Conservation (phyloP, 1,284 basidiomycete species). For the Ustilago nuda region DNA sequence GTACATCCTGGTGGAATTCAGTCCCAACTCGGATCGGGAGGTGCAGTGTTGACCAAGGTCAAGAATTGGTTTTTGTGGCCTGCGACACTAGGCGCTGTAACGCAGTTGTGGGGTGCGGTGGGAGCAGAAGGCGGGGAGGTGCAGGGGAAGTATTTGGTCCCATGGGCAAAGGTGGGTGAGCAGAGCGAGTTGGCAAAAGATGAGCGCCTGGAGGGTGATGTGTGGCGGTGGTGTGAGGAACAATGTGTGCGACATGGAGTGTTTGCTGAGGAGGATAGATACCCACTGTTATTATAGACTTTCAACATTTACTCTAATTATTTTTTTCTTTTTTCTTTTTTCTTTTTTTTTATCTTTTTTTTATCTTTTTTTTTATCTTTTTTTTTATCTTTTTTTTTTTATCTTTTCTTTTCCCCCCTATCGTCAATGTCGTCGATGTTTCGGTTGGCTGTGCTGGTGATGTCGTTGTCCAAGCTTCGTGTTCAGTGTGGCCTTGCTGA, state of each 20-base stretch:
- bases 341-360: neutral
- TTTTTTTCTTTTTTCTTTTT: neutral
- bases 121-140: conserved; percentile 23
- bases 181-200: conserved; percentile 32
- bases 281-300: neutral
- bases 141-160: conserved; percentile 49
- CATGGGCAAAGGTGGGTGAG: conserved; percentile 45
- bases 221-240: conserved; percentile 51
- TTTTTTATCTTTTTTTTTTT: too few species aligned
- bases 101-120: conserved; percentile 49
- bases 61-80: conserved; percentile 39
- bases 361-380: neutral
- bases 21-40: conserved; percentile 13
- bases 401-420: too few species aligned
- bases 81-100: conserved; percentile 42
- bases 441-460: too few species aligned
- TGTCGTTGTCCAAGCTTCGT: too few species aligned
- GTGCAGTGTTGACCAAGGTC: conserved; percentile 18
- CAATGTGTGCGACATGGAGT: conserved; percentile 36
- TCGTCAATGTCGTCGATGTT: too few species aligned
- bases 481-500: too few species aligned
- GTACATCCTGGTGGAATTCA: conserved; percentile 55
- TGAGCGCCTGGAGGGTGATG: conserved; percentile 7
- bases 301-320: neutral
- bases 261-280: neutral